These are phyloP conservation scores for Lasiodiplodia sp. DNA, from an alignment of 2,329 filamentous ascomycete genomes.

Conservation along the genomic window DNA sequence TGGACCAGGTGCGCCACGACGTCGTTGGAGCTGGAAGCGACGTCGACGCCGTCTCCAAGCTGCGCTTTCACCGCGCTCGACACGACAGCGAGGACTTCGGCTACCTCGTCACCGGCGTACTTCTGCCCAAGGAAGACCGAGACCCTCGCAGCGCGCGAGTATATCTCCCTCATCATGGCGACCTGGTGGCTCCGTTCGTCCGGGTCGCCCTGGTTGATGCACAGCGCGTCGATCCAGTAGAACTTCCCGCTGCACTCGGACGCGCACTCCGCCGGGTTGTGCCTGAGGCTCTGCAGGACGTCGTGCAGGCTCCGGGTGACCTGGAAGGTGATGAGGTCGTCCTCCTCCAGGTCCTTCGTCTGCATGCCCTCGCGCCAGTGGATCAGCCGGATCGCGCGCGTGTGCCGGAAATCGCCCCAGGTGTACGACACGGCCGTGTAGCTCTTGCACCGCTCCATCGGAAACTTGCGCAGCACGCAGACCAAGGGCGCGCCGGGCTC, in stretches of 20 bases:
- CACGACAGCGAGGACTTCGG: too few relatives aligned
- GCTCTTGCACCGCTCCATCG: too few relatives aligned
- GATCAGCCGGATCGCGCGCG: neutral
- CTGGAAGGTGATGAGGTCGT: neutral
- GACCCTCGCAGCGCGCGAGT: conserved; percentile 29
- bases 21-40: neutral
- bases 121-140: conserved; percentile 30
- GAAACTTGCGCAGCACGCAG: neutral
- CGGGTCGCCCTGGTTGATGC: conserved; percentile 33
- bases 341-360: neutral
- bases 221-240: conserved; percentile 33
- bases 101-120: too few relatives aligned
- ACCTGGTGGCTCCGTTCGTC: conserved; percentile 33
- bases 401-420: neutral
- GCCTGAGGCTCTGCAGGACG: neutral
- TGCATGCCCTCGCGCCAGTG: neutral
- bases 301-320: neutral
- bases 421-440: neutral
- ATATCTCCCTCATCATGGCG: conserved; percentile 31
- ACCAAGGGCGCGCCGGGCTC: neutral
- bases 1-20: neutral
- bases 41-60: neutral
- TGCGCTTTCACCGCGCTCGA: neutral
- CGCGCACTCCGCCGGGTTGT: neutral
- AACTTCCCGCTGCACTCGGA: neutral